Percentiles rank a stretch among this genome's conserved stretches.
phyloP scores from a whole-genome alignment of 306 rosid genomes.

The Adenanthera pavonina region DNA sequence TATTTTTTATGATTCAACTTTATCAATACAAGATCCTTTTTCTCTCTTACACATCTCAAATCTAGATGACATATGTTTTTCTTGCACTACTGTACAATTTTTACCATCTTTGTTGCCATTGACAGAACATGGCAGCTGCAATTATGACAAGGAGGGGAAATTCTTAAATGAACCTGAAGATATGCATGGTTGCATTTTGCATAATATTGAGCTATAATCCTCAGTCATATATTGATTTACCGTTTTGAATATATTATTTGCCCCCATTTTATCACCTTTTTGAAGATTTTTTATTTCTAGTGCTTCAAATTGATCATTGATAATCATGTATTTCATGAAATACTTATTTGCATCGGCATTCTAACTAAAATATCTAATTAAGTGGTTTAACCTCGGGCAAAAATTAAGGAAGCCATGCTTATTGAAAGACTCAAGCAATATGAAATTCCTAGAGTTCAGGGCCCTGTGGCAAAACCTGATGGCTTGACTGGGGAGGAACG shows the following conservation, averaged over 20 bases:
- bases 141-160: constrained; percentile 11
- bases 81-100: background rate
- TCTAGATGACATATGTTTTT: background rate
- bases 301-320: constrained; percentile 1
- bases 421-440: constrained; percentile 82
- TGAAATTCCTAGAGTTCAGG: constrained; percentile 78
- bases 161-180: background rate
- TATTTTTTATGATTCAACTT: constrained; percentile 13
- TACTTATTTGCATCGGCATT: constrained; percentile 34
- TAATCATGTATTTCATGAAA: constrained; percentile 30
- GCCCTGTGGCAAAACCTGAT: constrained; percentile 78
- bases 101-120: background rate
- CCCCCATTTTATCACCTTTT: background rate
- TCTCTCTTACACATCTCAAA: constrained; percentile 4
- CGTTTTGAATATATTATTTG: constrained; percentile 8
- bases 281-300: constrained; percentile 7
- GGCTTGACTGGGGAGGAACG: constrained; percentile 85
- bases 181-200: background rate
- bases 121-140: background rate
- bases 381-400: constrained; percentile 64
- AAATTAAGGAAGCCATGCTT: constrained; percentile 79
- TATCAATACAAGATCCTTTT: constrained; percentile 7
- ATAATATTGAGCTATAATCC: constrained; percentile 2
- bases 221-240: background rate
- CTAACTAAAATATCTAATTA: background rate